Conservation (phyloP, 2,329 filamentous ascomycete genomes). For the Penicillium sumatraense region DNA sequence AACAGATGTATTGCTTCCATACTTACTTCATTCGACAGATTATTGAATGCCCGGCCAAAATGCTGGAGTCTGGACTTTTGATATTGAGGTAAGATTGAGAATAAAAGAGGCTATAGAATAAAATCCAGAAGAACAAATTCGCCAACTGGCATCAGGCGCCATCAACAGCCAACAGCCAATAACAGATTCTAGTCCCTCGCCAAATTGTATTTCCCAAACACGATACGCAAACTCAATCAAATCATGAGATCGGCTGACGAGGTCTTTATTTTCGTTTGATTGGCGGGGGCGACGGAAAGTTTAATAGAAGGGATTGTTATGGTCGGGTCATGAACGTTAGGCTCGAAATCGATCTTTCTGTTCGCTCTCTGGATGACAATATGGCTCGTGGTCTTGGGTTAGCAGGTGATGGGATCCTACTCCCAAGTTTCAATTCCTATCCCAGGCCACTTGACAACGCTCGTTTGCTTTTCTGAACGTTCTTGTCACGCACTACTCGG, state of each 20-base stretch:
- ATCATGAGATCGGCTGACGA: slow-evolving; percentile 2
- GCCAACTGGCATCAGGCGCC: neutral
- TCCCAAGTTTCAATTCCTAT: slow-evolving; percentile 3
- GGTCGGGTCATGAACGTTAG: neutral
- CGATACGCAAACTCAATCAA: slow-evolving; percentile 4
- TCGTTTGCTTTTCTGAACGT: neutral
- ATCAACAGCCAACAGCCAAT: neutral
- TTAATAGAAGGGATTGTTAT: slow-evolving; percentile 2
- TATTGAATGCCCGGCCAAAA: neutral
- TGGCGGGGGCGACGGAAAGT: slow-evolving; percentile 1
- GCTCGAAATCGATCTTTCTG: neutral
- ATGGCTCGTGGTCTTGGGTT: neutral
- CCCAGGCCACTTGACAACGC: neutral
- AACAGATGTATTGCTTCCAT: neutral
- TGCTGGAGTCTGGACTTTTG: neutral
- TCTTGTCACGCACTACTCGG: neutral
- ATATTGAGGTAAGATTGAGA: neutral
- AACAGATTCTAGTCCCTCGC: neutral
- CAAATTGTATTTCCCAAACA: slow-evolving; percentile 9
- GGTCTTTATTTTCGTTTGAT: neutral
- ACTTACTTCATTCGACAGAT: neutral
- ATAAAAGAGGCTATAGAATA: neutral
- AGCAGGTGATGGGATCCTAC: neutral
- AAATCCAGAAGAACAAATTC: neutral
- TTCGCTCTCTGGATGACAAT: neutral